Percentiles rank a stretch among this genome's conserved stretches.
Conservation (phyloP, 306 rosid species). For the Nissolia schottii region DNA sequence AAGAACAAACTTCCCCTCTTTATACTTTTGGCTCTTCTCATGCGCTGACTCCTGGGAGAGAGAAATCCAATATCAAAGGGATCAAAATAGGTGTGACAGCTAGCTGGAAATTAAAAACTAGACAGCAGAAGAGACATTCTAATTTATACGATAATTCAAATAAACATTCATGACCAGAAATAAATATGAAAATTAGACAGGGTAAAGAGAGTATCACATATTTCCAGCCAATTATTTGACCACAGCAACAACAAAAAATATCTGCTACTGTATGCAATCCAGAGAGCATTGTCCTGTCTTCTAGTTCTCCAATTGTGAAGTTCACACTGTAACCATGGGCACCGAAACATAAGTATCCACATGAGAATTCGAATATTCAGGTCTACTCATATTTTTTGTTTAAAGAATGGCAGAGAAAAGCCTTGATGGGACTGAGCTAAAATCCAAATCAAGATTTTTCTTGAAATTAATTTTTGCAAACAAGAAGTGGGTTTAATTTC, state of each 20-base stretch:
- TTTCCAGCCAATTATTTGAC: constrained; percentile 98
- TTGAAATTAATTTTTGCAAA: background rate
- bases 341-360: constrained; percentile 10
- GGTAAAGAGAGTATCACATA: constrained; percentile 50
- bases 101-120: too few relatives aligned
- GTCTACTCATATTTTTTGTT: constrained; percentile 4
- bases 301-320: constrained; percentile 49
- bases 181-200: constrained; percentile 12
- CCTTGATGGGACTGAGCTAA: too few relatives aligned
- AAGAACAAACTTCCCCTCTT: constrained; percentile 91
- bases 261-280: constrained; percentile 83
- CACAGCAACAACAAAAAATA: constrained; percentile 83
- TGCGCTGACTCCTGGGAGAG: constrained; percentile 71
- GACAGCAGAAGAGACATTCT: too few relatives aligned
- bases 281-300: constrained; percentile 78
- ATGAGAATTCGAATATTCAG: constrained; percentile 16
- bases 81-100: too few relatives aligned
- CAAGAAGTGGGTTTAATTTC: background rate
- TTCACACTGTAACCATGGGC: constrained; percentile 55
- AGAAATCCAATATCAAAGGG: too few relatives aligned
- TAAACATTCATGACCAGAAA: too few relatives aligned
- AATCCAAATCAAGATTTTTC: background rate
- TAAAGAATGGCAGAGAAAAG: too few relatives aligned
- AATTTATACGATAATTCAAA: too few relatives aligned
- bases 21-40: constrained; percentile 79